phyloP scores from a whole-genome alignment of 1,284 basidiomycete genomes.

The Irpex rosettiformis region DNA sequence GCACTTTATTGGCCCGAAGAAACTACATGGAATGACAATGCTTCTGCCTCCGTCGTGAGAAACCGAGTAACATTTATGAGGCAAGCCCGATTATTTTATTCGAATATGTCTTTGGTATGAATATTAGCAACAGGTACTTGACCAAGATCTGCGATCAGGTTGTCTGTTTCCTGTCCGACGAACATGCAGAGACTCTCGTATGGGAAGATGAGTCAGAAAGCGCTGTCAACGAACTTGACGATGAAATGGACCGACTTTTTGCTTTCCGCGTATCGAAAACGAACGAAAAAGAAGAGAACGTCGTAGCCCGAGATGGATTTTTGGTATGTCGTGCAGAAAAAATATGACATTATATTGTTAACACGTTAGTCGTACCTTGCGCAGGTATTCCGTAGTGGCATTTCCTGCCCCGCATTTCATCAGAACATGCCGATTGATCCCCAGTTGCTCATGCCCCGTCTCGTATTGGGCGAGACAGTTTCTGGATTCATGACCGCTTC shows the following conservation, averaged over 20 bases:
- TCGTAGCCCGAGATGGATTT: conserved; percentile 39
- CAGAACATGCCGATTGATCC: no score
- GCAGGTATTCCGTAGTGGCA: no score
- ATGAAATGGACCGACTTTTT: conserved; percentile 40
- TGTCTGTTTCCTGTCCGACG: conserved; percentile 42
- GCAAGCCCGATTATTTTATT: conserved; percentile 25
- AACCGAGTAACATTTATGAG: conserved; percentile 63
- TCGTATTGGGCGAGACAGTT: conserved; percentile 22
- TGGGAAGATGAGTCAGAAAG: conserved; percentile 32
- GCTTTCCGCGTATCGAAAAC: conserved; percentile 55
- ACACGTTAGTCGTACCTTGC: neutral
- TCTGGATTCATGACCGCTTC: no score
- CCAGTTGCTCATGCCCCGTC: conserved; percentile 10
- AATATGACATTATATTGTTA: neutral
- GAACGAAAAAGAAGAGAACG: conserved; percentile 54
- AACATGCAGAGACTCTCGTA: conserved; percentile 39
- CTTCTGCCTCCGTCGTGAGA: conserved; percentile 38
- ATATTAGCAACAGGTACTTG: conserved; percentile 41
- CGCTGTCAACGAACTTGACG: conserved; percentile 16
- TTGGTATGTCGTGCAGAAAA: conserved; percentile 27
- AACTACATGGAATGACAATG: conserved; percentile 54
- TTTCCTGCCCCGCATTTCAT: no score
- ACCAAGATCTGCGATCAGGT: conserved; percentile 54
- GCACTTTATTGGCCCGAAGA: conserved; percentile 62
- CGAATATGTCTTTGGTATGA: neutral